Base-by-base conservation (phyloP, 257 asterid species). In the Salvia hispanica region DNA sequence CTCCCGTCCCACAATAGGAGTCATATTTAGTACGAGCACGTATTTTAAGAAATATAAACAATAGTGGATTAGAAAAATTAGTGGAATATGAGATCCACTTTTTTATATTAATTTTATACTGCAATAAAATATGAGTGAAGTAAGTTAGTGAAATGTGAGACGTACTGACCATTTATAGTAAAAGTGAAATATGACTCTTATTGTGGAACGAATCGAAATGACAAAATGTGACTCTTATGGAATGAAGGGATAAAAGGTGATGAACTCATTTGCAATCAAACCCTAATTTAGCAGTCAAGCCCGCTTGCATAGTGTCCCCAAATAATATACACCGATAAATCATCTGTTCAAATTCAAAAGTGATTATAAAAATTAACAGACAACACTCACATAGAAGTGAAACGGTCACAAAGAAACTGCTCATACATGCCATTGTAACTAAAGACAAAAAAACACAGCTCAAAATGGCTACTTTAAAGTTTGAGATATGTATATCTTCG, bases 271-370 rank as follows among this genome's bases (percentile, higher is more conserved):
- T 51, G 57, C 57, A 18, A 16, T 7, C 36, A 64, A 64, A 7
- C 57, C 5, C 45, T 40, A 40, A 40, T 1, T 40, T 40, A 40
- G 45, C 45, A 40, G 45, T 40, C 45, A 40, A 40, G 10, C 11
- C 12, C 45, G 8, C 11, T 40, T 7, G 45, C 11, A 18, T 25
- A 39, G n/a, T 53, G 33, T 40, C 58, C 66, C 52, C 48, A 54
- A 67, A 43, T 54, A 2, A 36, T 60, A 40, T 60, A 55, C 63
- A 67, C 47, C 40, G 47, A 58, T 9, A 70, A n/a, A 36, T 7
- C n/a, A 40, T 25, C 56, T 47, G 7, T 51, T 61, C 15, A 61
- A 52, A 50, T 60, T 70, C 25, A 47, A 25, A 25, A 60, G 13
- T 55, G 34, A 5, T n/a, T 1, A 1, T 28, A 55, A 2, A 45